These are phyloP conservation scores for Oryza officinalis DNA, from an alignment of 176 grass and related monocot species.

Conservation along the genomic window DNA sequence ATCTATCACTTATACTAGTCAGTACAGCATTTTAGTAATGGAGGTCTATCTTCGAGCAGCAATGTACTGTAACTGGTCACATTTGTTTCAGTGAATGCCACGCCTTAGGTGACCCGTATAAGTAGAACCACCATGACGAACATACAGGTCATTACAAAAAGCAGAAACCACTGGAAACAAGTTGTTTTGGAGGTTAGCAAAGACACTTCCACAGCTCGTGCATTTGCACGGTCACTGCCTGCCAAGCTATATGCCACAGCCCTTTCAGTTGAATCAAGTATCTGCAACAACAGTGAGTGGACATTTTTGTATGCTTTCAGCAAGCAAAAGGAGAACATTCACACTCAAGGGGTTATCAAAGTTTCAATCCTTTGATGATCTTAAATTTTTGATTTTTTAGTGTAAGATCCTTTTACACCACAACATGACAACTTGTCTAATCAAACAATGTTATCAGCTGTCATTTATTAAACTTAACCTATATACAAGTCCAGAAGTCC, in stretches of 20 bases:
- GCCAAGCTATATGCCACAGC: conserved; percentile 64
- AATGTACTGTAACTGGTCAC: background rate
- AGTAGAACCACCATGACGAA: conserved; percentile 80
- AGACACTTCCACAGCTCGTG: conserved; percentile 39
- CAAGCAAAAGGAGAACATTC: background rate
- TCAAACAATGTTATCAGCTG: background rate
- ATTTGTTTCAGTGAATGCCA: background rate
- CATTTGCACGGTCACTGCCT: conserved; percentile 47
- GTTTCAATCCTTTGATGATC: background rate
- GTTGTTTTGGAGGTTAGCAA: conserved; percentile 47
- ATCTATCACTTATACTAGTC: background rate
- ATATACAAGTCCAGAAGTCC: no score
- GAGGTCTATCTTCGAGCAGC: background rate
- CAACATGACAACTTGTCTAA: background rate
- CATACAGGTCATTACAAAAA: conserved; percentile 56
- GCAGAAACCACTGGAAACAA: conserved; percentile 60
- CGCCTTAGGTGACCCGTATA: conserved; percentile 54
- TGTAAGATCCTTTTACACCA: background rate
- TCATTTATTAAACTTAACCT: background rate
- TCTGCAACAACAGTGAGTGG: conserved; percentile 29
- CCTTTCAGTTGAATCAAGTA: conserved; percentile 56
- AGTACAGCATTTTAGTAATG: background rate
- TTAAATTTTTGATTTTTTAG: background rate
- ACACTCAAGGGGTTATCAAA: background rate
- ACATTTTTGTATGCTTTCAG: conserved; percentile 2